Conservation (phyloP, 2,329 filamentous ascomycete genomes). For the Teratosphaeria pseudoeucalypti region DNA sequence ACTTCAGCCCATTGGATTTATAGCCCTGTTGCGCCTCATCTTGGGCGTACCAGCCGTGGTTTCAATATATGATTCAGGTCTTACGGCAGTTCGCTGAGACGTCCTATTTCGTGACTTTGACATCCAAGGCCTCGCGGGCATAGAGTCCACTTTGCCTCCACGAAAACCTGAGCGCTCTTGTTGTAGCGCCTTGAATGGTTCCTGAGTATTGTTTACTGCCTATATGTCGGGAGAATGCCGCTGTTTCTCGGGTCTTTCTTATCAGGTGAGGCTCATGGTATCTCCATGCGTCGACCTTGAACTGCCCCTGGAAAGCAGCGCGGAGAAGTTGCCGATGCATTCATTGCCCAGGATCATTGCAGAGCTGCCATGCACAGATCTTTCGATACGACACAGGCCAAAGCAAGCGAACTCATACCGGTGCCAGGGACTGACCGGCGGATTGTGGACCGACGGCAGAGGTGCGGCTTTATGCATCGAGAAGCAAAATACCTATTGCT, state of each 20-base stretch:
- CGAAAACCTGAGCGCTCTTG: too few relatives aligned
- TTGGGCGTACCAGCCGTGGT: too few relatives aligned
- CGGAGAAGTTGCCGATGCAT: background rate
- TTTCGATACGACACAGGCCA: background rate
- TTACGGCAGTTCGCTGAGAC: too few relatives aligned
- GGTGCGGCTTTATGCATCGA: background rate
- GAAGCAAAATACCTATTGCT: background rate
- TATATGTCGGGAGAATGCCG: conserved; percentile 12
- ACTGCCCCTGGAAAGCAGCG: background rate
- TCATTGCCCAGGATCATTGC: background rate
- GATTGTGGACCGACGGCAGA: background rate
- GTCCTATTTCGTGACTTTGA: too few relatives aligned
- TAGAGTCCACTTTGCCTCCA: too few relatives aligned
- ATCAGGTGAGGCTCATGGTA: background rate
- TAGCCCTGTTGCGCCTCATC: too few relatives aligned
- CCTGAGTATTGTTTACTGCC: too few relatives aligned
- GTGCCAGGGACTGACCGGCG: background rate
- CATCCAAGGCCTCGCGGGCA: too few relatives aligned
- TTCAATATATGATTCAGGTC: too few relatives aligned
- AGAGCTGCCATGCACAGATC: background rate
- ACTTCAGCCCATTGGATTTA: too few relatives aligned
- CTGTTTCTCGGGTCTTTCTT: background rate
- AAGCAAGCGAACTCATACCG: background rate
- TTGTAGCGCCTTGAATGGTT: too few relatives aligned
- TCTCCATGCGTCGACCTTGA: background rate